Conservation (phyloP, 2,329 filamentous ascomycete species). For the Fusarium denticulatum region DNA sequence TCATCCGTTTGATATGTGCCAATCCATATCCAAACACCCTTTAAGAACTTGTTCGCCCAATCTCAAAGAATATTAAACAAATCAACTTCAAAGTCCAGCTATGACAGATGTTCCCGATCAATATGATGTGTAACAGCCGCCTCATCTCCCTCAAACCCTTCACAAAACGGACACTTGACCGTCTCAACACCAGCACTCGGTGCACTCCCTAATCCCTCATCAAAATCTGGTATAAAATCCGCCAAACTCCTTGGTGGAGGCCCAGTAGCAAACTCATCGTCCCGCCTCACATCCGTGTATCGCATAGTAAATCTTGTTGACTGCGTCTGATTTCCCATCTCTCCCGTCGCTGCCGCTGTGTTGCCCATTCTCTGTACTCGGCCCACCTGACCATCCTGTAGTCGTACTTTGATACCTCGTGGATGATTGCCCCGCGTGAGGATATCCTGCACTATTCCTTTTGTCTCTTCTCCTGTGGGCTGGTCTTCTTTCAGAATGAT, state of each 20-base stretch:
- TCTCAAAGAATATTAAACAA: not conserved
- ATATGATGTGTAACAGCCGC: constrained; percentile 75
- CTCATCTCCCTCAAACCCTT: constrained; percentile 73
- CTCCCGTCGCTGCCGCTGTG: not conserved
- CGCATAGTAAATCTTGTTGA: constrained; percentile 44
- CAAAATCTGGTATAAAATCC: constrained; percentile 58
- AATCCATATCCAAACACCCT: not conserved
- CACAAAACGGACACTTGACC: constrained; percentile 71
- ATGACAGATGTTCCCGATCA: constrained; percentile 50
- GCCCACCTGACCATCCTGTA: constrained; percentile 76
- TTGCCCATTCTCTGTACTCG: constrained; percentile 72
- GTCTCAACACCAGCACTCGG: constrained; percentile 1
- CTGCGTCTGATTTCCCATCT: constrained; percentile 1
- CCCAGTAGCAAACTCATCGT: constrained; percentile 50
- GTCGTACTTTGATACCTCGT: constrained; percentile 80
- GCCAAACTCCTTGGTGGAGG: constrained; percentile 54
- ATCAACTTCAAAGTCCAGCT: not conserved
- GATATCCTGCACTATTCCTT: constrained; percentile 72
- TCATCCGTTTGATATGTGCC: not conserved
- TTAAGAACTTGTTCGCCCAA: not conserved
- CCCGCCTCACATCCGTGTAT: constrained; percentile 49
- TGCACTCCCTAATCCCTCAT: constrained; percentile 34
- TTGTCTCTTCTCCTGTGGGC: constrained; percentile 75
- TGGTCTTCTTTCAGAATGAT: constrained; percentile 83
- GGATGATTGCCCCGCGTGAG: constrained; percentile 80